Evolutionary conservation across 371 early-diverging fungal species (phyloP).

Genomic region (Mucor mucedo): DNA sequence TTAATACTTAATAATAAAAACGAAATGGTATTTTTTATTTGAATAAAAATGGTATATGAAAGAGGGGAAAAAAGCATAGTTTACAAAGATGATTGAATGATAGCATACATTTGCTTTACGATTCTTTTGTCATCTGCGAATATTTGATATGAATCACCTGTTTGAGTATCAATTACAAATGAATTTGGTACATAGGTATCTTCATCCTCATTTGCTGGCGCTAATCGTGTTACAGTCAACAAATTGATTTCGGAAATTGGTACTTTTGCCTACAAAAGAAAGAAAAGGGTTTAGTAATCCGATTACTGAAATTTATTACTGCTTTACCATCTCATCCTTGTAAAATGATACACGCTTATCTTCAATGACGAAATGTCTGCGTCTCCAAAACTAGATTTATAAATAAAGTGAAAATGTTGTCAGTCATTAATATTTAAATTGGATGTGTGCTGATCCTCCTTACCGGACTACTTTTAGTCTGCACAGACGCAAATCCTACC

Average conservation of each 20-base stretch:
- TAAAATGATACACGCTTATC: slow-evolving; percentile 39
- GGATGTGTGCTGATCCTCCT: neutral
- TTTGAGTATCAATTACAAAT: slow-evolving; percentile 37
- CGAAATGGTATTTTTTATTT: neutral
- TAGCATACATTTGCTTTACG: slow-evolving; percentile 40
- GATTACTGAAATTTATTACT: neutral
- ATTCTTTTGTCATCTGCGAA: slow-evolving; percentile 44
- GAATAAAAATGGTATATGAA: neutral
- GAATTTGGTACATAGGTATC: slow-evolving; percentile 52
- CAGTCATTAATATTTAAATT: neutral
- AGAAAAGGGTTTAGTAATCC: neutral
- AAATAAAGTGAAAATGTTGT: no score
- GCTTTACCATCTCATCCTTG: slow-evolving; percentile 46
- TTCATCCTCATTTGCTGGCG: slow-evolving; percentile 41
- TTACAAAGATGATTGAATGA: slow-evolving; percentile 28
- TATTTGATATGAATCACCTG: slow-evolving; percentile 40
- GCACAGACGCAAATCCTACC: slow-evolving; percentile 37
- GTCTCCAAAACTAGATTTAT: slow-evolving; percentile 43
- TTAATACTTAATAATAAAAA: neutral
- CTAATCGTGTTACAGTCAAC: slow-evolving; percentile 28
- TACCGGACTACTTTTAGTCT: slow-evolving; percentile 33
- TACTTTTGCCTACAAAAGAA: neutral
- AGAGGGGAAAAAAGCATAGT: neutral
- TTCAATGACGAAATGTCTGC: slow-evolving; percentile 54
- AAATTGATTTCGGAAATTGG: slow-evolving; percentile 45